Percentiles rank a stretch among this genome's conserved stretches.
phyloP scores from a whole-genome alignment of 2,329 filamentous ascomycete species.

The Kalmusia sp. region DNA sequence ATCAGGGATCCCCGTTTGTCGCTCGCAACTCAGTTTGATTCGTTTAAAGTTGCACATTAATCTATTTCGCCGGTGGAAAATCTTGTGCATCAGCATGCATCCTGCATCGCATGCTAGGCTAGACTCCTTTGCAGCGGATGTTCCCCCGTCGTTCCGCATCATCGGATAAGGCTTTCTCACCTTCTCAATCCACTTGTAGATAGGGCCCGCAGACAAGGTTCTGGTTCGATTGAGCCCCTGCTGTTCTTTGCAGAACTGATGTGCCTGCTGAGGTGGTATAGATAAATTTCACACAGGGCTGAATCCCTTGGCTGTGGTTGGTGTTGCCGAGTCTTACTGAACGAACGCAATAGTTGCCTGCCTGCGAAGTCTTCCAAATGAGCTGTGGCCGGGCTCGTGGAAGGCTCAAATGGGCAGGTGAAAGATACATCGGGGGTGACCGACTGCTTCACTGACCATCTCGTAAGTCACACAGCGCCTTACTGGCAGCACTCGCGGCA shows the following conservation, averaged over 20 bases:
- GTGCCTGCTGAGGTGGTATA: not conserved
- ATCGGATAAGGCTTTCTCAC: not conserved
- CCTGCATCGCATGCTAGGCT: not conserved
- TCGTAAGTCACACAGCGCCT: too few relatives aligned
- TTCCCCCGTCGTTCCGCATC: not conserved
- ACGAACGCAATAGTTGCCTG: not conserved
- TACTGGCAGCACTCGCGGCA: too few relatives aligned
- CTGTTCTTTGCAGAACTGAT: not conserved
- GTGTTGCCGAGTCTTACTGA: not conserved
- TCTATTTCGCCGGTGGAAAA: not conserved
- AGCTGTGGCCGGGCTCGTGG: not conserved
- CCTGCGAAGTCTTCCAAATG: not conserved
- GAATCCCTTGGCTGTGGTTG: not conserved
- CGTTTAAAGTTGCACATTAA: not conserved
- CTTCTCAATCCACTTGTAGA: not conserved
- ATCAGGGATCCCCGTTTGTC: not conserved
- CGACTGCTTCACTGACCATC: too few relatives aligned
- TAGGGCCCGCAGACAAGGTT: not conserved
- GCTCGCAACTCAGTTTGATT: not conserved
- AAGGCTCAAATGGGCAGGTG: not conserved
- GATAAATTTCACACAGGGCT: not conserved
- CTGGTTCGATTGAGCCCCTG: not conserved
- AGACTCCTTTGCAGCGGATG: not conserved
- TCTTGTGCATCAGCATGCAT: not conserved
- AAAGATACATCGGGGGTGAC: too few relatives aligned